Base-by-base conservation (phyloP, 495 filamentous ascomycete genomes). In the Trichoderma erinaceum region DNA sequence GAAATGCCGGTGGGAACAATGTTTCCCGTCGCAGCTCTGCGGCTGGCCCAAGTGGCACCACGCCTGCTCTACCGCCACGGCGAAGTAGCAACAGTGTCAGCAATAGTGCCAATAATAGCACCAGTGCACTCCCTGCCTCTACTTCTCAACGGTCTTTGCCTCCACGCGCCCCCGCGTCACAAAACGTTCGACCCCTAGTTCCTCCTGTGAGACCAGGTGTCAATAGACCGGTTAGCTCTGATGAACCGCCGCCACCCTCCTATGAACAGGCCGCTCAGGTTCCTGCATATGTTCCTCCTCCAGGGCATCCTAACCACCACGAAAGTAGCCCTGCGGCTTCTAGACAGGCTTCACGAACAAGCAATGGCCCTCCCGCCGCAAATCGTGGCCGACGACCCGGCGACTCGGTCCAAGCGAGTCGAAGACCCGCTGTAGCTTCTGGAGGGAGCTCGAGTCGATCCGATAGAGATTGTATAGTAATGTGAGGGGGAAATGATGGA, bases 221-320 rank as follows among this genome's bases (percentile, higher is more conserved):
- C 27, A 78, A 75, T 67, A 71, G 77, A 41, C 74, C 76, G 16
- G 65, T 77, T 21, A 79, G 82, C n/a, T 83, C 79, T 7, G 81
- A 85, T 4, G 85, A 88, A 32, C 65, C 63, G 86, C 84, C 90
- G 4, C 92, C 91, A 13, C 92, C 92, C 7, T 88, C 85, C 16
- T 96, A 96, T 74, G 92, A 95, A 77, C 89, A 93, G 79, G 89
- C 90, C 10, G 84, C 90, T 0, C 85, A 82, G 41, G 82, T 83
- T 64, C 83, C 81, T 8, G 82, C 84, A 7, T 93, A 92, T 70
- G 78, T 86, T 13, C 87, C 89, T 4, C 88, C 89, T 0, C 74
- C 77, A 25, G 80, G 84, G 21, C 84, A 86, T 68, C 85, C 90
- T 0, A 81, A 79, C 35, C 81, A 82, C 72, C 82, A 86, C 46